Percentiles rank a stretch among this genome's conserved stretches.
Evolutionary conservation across 2,329 filamentous ascomycete genomes (phyloP).

Genomic region (Fusarium haematococcum): DNA sequence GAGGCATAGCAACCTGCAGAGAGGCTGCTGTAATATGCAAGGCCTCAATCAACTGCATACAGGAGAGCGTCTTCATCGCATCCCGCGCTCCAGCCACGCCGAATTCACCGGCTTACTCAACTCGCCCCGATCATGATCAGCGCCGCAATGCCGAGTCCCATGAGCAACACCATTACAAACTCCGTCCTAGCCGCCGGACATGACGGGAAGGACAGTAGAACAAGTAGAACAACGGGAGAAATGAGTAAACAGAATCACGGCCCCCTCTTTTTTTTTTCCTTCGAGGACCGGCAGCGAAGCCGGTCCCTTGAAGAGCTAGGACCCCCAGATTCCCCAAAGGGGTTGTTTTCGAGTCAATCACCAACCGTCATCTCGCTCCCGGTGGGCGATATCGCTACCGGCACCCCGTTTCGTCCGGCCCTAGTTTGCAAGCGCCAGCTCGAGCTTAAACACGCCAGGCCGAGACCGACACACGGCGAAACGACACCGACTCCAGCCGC

Average conservation of each 20-base stretch:
- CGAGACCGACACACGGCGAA: conserved; percentile 23
- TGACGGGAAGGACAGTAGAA: conserved; percentile 1
- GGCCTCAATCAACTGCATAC: conserved; percentile 6
- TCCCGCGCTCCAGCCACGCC: conserved; percentile 6
- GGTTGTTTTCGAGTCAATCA: conserved; percentile 34
- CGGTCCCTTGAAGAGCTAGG: conserved; percentile 26
- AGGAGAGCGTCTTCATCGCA: background rate
- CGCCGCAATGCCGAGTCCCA: conserved; percentile 7
- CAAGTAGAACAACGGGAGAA: conserved; percentile 11
- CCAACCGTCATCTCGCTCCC: background rate
- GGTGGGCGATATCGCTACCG: conserved; percentile 35
- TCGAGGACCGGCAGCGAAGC: conserved; percentile 30
- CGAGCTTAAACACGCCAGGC: conserved; percentile 37
- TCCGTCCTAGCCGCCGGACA: conserved; percentile 8
- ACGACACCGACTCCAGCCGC: background rate
- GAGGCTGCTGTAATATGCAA: conserved; percentile 19
- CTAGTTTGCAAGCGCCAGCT: conserved; percentile 33
- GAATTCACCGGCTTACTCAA: conserved; percentile 30
- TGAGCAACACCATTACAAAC: background rate
- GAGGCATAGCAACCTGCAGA: background rate
- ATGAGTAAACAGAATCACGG: conserved; percentile 16
- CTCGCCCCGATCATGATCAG: conserved; percentile 13
- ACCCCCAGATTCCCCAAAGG: conserved; percentile 18
- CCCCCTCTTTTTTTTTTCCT: conserved; percentile 14
- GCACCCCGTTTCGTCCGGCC: conserved; percentile 33